These are phyloP conservation scores for Chytridium lagenaria DNA, from an alignment of 371 early-diverging fungal genomes.

Conservation along the genomic window DNA sequence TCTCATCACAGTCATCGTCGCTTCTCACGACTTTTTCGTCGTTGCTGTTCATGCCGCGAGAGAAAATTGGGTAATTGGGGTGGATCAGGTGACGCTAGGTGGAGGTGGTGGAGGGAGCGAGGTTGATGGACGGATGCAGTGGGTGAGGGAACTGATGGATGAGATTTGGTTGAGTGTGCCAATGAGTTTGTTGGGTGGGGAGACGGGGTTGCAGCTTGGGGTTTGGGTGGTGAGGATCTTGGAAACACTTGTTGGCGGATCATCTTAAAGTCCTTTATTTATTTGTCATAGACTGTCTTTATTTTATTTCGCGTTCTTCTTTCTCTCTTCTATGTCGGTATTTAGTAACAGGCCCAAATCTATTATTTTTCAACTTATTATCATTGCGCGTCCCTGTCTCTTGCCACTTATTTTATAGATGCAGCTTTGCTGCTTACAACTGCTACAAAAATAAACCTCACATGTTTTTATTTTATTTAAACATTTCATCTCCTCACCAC, in stretches of 20 bases:
- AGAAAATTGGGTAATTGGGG: constrained; percentile 6
- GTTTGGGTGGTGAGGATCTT: constrained; percentile 4
- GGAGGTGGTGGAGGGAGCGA: too few species aligned
- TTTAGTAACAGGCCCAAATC: too few species aligned
- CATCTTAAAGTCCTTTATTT: too few species aligned
- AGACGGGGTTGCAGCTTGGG: constrained; percentile 3
- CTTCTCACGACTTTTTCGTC: constrained; percentile 4
- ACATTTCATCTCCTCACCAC: background rate
- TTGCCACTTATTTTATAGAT: too few species aligned
- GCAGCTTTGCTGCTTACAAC: too few species aligned
- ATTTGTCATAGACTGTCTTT: too few species aligned
- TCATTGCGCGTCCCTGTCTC: too few species aligned
- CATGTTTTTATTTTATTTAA: too few species aligned
- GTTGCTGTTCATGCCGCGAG: background rate
- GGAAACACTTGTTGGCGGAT: background rate
- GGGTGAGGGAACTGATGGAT: constrained; percentile 10
- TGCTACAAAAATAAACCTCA: too few species aligned
- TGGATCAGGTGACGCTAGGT: background rate
- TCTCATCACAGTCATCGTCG: background rate
- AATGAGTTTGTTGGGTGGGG: background rate
- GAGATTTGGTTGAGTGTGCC: constrained; percentile 2
- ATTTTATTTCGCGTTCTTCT: too few species aligned
- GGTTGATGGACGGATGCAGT: background rate
- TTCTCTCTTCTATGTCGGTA: too few species aligned
- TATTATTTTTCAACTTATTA: too few species aligned